A percentile compares a stretch with the other conserved stretches of the same genome.
Conservation (phyloP, 169 alveolate species). For the Cryptosporidium parvum region DNA sequence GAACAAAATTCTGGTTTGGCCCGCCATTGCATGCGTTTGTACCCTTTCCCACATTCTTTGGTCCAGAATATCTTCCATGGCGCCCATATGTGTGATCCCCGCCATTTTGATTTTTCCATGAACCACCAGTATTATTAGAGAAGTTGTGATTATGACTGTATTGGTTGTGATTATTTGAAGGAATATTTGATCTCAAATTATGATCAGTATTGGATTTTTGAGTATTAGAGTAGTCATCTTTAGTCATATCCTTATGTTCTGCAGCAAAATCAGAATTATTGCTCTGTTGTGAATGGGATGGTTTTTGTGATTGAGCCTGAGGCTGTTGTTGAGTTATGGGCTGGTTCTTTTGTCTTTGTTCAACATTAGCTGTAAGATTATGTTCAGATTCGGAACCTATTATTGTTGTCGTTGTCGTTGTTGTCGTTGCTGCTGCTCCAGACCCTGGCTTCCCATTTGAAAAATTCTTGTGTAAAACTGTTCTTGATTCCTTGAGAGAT, state of each 20-base stretch:
- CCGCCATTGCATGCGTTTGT: not conserved
- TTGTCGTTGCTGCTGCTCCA: not conserved
- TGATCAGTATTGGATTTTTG: not conserved
- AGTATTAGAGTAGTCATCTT: not conserved
- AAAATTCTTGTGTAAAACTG: not conserved
- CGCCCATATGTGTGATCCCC: constrained; percentile 18
- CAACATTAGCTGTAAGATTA: not conserved
- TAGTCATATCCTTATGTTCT: not conserved
- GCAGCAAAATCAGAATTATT: not conserved
- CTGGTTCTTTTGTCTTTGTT: not conserved
- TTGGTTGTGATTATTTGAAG: not conserved
- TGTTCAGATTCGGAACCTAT: not conserved
- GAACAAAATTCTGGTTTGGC: not conserved
- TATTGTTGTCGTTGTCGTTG: not conserved
- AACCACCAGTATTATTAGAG: not conserved
- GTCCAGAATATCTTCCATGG: constrained; percentile 11
- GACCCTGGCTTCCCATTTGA: not conserved
- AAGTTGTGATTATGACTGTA: not conserved
- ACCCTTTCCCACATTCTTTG: constrained; percentile 1
- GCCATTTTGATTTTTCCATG: constrained; percentile 13
- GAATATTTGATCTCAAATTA: not conserved
- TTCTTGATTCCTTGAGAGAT: not conserved
- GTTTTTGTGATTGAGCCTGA: not conserved
- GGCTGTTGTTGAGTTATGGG: not conserved
- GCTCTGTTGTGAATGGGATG: not conserved